Conservation (phyloP, 2,329 filamentous ascomycete species). For the Verticillium longisporum region DNA sequence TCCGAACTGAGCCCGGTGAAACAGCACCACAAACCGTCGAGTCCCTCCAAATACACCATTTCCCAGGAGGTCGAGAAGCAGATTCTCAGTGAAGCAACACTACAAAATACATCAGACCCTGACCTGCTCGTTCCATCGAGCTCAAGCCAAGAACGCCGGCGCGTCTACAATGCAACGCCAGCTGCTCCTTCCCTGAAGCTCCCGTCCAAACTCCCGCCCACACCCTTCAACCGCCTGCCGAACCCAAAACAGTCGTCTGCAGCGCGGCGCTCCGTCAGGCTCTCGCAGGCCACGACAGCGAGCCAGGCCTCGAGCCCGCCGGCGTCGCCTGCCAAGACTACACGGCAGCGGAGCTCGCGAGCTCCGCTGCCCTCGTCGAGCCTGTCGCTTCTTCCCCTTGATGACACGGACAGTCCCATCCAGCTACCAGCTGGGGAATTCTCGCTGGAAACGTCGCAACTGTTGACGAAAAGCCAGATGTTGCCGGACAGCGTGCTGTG, state of each 20-base stretch:
- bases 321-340: conserved; percentile 20
- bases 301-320: conserved; percentile 26
- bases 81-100: conserved; percentile 39
- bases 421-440: conserved; percentile 10
- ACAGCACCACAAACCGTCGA: neutral
- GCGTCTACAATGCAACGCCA: neutral
- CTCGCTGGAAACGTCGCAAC: conserved; percentile 35
- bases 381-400: conserved; percentile 10
- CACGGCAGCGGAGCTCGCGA: conserved; percentile 12
- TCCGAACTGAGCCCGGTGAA: conserved; percentile 5
- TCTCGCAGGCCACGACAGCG: conserved; percentile 26
- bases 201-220: conserved; percentile 5
- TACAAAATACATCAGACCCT: conserved; percentile 14
- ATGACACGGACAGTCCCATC: conserved; percentile 16
- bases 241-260: conserved; percentile 5
- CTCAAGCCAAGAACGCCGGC: conserved; percentile 3
- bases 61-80: conserved; percentile 48
- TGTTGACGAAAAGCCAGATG: conserved; percentile 45
- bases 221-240: conserved; percentile 7
- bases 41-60: conserved; percentile 20
- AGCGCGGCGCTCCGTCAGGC: conserved; percentile 7
- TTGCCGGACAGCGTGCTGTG: conserved; percentile 38
- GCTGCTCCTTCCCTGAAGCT: neutral
- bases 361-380: conserved; percentile 9
- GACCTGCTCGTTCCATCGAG: conserved; percentile 27